Evolutionary conservation across 2,329 filamentous ascomycete genomes (phyloP).

Genomic region (Polytolypa hystricis): DNA sequence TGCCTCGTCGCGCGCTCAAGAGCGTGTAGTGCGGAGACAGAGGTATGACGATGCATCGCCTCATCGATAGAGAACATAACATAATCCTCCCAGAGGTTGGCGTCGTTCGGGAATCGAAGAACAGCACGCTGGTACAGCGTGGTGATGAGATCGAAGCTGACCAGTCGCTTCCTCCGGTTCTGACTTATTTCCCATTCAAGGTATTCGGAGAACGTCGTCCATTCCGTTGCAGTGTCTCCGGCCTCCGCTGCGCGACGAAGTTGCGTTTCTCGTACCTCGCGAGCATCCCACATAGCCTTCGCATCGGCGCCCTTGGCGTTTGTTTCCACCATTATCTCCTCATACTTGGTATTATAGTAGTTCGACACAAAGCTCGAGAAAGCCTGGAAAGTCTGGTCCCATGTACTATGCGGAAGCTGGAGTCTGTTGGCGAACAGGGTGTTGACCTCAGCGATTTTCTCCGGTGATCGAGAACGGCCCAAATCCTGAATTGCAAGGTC

Average conservation of each 20-base stretch:
- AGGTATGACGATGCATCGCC: slow-evolving; percentile 36
- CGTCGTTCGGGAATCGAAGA: slow-evolving; percentile 59
- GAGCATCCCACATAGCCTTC: slow-evolving; percentile 43
- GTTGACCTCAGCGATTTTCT: slow-evolving; percentile 39
- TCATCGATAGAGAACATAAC: slow-evolving; percentile 57
- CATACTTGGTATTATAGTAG: slow-evolving; percentile 44
- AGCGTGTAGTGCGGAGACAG: slow-evolving; percentile 51
- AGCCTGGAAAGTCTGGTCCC: slow-evolving; percentile 47
- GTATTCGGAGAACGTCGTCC: slow-evolving; percentile 52
- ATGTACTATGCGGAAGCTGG: slow-evolving; percentile 47
- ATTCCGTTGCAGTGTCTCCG: slow-evolving; percentile 44
- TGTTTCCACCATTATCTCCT: slow-evolving; percentile 47
- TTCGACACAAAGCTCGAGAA: slow-evolving; percentile 51
- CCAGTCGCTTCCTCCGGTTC: slow-evolving; percentile 44
- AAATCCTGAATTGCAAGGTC: slow-evolving; percentile 45
- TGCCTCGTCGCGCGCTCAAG: slow-evolving; percentile 75
- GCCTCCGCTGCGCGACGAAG: slow-evolving; percentile 41
- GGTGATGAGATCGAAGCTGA: slow-evolving; percentile 44
- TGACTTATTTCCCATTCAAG: slow-evolving; percentile 71
- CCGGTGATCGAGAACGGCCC: slow-evolving; percentile 34
- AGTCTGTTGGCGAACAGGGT: slow-evolving; percentile 44
- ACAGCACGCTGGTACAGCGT: slow-evolving; percentile 69
- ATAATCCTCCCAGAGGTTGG: slow-evolving; percentile 73
- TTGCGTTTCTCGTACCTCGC: slow-evolving; percentile 44
- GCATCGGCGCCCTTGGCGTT: slow-evolving; percentile 40